These are phyloP conservation scores for Solanum stenotomum DNA, from an alignment of 257 asterid species.

Conservation along the genomic window DNA sequence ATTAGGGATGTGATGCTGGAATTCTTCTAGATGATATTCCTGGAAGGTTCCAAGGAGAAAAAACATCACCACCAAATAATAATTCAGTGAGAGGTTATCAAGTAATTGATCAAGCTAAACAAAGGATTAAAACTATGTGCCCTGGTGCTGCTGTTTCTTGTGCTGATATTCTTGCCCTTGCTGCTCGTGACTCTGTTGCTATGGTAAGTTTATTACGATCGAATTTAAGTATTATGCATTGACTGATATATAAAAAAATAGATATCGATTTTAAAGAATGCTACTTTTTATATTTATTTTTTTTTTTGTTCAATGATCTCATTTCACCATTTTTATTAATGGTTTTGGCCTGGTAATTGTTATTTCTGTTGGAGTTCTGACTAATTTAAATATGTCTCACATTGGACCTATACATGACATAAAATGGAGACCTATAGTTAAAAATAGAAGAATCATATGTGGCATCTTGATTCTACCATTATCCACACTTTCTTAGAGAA, in stretches of 20 bases:
- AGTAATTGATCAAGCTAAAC: constrained; percentile 4
- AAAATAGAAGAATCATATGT: too few relatives aligned
- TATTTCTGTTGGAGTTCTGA: neutral
- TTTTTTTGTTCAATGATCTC: neutral
- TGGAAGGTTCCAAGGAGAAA: neutral
- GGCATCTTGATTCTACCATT: neutral
- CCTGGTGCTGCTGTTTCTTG: neutral
- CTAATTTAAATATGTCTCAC: neutral
- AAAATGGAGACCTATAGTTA: too few relatives aligned
- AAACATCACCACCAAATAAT: neutral
- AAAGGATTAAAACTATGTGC: neutral
- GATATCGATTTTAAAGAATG: neutral
- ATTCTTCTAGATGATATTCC: constrained; percentile 4
- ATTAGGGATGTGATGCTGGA: constrained; percentile 6
- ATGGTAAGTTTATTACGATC: neutral
- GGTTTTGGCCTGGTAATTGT: too few relatives aligned
- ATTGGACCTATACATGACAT: neutral
- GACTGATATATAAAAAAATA: neutral
- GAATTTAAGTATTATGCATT: neutral
- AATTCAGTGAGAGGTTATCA: constrained; percentile 2
- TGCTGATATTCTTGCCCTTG: neutral
- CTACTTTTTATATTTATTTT: neutral
- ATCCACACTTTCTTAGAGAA: neutral
- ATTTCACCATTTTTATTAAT: neutral
- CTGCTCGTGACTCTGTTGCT: constrained; percentile 6